phyloP scores from a whole-genome alignment of 2,329 filamentous ascomycete species.

The Colletotrichum gigasporum region DNA sequence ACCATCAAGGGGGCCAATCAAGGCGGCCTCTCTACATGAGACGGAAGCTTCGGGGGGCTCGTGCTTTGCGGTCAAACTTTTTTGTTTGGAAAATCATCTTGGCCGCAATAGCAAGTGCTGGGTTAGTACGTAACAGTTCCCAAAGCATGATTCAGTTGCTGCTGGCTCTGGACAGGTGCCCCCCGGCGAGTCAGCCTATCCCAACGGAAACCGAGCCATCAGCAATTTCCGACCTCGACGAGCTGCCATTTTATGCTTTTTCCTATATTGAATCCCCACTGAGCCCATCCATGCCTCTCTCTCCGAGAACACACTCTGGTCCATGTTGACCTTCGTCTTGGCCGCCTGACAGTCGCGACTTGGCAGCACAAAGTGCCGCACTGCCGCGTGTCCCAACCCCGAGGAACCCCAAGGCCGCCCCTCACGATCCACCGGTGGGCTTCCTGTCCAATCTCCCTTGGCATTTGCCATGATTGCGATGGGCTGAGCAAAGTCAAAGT shows the following conservation, averaged over 20 bases:
- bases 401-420: constrained; percentile 1
- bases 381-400: not conserved
- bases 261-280: constrained; percentile 2
- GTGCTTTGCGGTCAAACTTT: constrained; percentile 10
- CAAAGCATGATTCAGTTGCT: constrained; percentile 3
- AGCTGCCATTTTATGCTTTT: constrained; percentile 19
- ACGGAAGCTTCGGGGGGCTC: constrained; percentile 1
- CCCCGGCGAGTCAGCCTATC: constrained; percentile 5
- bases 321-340: not conserved
- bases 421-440: not conserved
- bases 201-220: not conserved
- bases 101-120: too few species aligned
- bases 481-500: not conserved
- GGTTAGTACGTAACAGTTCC: not conserved
- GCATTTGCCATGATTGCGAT: not conserved
- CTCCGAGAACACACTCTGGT: not conserved
- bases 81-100: constrained; percentile 11
- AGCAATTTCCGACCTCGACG: constrained; percentile 13
- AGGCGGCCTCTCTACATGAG: too few species aligned
- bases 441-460: constrained; percentile 4
- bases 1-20: too few species aligned
- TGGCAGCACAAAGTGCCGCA: constrained; percentile 8
- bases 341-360: too few species aligned
- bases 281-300: not conserved
- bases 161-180: not conserved